These are phyloP conservation scores for Candida bentonensis DNA, from an alignment of 805 yeast genomes.

Conservation along the genomic window DNA sequence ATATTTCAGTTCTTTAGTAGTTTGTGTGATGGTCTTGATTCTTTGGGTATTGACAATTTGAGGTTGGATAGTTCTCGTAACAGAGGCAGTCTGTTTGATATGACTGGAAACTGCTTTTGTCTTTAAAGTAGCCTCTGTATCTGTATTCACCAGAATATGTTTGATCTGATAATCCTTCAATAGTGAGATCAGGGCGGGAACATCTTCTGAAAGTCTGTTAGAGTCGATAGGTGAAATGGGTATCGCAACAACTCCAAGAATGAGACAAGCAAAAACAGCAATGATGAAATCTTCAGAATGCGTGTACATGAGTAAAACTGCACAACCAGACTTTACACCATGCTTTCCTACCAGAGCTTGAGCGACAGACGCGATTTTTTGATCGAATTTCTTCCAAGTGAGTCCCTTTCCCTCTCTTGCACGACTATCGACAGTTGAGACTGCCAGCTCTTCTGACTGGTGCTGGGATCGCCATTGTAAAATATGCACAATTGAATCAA, in stretches of 20 bases:
- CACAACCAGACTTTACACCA: conserved; percentile 49
- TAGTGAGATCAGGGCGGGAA: conserved; percentile 47
- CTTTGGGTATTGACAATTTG: conserved; percentile 57
- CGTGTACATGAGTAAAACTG: conserved; percentile 70
- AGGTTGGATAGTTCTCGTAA: conserved; percentile 26
- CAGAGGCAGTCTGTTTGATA: conserved; percentile 30
- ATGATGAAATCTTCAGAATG: conserved; percentile 76
- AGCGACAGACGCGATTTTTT: conserved; percentile 60
- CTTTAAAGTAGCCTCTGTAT: conserved; percentile 55
- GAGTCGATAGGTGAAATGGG: conserved; percentile 63
- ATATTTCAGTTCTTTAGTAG: conserved; percentile 14
- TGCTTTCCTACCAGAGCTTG: conserved; percentile 56
- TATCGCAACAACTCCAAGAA: conserved; percentile 65
- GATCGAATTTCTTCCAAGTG: conserved; percentile 76
- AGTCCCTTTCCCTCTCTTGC: conserved; percentile 36
- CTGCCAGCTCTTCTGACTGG: conserved; percentile 73
- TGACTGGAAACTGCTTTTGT: conserved; percentile 49
- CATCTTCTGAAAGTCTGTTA: conserved; percentile 57
- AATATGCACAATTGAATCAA: conserved; percentile 54
- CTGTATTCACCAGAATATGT: conserved; percentile 65
- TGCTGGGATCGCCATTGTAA: conserved; percentile 64
- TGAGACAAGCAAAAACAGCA: conserved; percentile 74
- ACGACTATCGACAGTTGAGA: conserved; percentile 26
- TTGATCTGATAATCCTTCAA: conserved; percentile 57
- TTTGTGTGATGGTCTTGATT: conserved; percentile 24